Base-by-base conservation (phyloP, 495 filamentous ascomycete genomes). In the Hypoxylon perforatum region DNA sequence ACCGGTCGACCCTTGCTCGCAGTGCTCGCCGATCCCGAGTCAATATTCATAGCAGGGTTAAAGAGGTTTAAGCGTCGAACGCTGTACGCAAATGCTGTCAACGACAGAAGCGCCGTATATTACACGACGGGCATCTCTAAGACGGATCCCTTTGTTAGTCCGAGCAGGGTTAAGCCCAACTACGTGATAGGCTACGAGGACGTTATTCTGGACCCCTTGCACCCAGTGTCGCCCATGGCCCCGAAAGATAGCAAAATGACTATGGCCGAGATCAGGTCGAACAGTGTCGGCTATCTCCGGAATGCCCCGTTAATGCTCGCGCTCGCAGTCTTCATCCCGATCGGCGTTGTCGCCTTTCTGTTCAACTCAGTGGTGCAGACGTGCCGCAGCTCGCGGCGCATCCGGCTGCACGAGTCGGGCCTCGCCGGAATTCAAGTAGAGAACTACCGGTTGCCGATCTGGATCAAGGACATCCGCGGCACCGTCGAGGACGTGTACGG, bases 41-140 rank as follows among this genome's bases (percentile, higher is more conserved):
- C 90, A 61, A 90, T 97, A 67, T 98, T 98, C 77, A 91, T 96
- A 57, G 82, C 85, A 35, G 95, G 88, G 3, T 83, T 98, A 33
- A 81, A 84, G 50, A 81, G 78, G 63, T 98, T 98, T 77, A 83
- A 87, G 63, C 82, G 90, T 28, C 87, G 88, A 28, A 86, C 82
- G 17, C 78, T 94, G 1, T 98, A 98, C 73, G 85, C 90, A 9
- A 98, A 97, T 69, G 83, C 94, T 46, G 77, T 90, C 60, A 97
- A 97, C 72, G 94, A 98, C 76, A 82, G 89, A 35, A 88, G 85
- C 22, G 91, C 90, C 3, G 82, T 86, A 4, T 95, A 89, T 77
- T 97, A 96, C 76, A 97, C 95, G 0, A 89, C 92, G 1, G 79
- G 74, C 44, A 90, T 97, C 41, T 83, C 89, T 6, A 85, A 85